Evolutionary conservation across 2,329 filamentous ascomycete genomes (phyloP), one percentile per base, ranked within the genome.

Genomic region (Fusarium concolor): DNA sequence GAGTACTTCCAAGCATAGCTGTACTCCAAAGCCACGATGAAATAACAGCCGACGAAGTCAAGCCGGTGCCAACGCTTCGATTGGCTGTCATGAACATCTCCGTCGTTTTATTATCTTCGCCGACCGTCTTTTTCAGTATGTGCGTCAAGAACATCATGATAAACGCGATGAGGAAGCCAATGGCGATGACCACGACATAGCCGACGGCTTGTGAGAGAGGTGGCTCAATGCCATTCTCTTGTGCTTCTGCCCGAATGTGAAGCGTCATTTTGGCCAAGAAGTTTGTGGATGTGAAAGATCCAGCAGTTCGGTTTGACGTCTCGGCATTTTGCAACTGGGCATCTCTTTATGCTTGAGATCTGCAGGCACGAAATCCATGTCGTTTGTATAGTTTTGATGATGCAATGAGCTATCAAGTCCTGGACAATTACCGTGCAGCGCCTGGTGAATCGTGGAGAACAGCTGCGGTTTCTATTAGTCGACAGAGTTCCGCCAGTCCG

Each of bases 1-100:
- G 76, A 0, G 80, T 80, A 11, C 82, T 83, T 1, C 84, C 83
- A 1, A 87, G 75, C 65, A 86, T 79, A 0, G 84, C 83, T 0
- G 84, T 86, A 22, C 82, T 84, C 83, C 83, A 86, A 3, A 86
- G 79, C 85, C 84, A 87, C 0, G 83, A 85, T 31, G 84, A 86
- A 18, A 86, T 81, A 1, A 86, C 84, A 9, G 85, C 84, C 1
- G 84, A 86, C 4, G 84, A 81, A 10, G 84, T 86, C 24, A 86
- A 65, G 2, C 85, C 85, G 0, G 83, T 84, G 2, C 82, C 79
- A 1, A 87, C 83, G 10, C 77, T 80, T 6, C 84, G 80, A 53
- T 86, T 86, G 4, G 84, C 84, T 0, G 82, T 84, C 80, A 86
- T 86, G 70, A 86, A 86, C 83, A 85, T 86, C 71, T 87, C 85